Evolutionary conservation across 441 rosid species (phyloP), one percentile per base, ranked within the genome.

Genomic region (Melastoma candidum): DNA sequence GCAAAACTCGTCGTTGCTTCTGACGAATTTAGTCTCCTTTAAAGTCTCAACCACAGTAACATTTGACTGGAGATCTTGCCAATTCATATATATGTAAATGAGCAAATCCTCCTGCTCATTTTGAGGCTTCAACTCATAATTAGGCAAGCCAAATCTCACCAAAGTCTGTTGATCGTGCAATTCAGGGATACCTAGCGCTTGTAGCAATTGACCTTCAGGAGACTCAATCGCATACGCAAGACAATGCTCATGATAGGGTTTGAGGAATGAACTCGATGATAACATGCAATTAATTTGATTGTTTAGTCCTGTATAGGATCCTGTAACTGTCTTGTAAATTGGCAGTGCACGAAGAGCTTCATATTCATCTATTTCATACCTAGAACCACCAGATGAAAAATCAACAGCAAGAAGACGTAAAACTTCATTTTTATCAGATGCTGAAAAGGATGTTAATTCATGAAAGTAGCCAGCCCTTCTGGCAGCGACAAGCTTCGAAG

Each of bases 121-220:
- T 66, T 78, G 79, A 63, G 83, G 68, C 61, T 89, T 87, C 72
- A 72, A 68, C 74, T 87, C 95, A 64, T 81, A 93, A 53, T 67
- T 83, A 64, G 97, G 88, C 69, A 93, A 77, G 55, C 93, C 85
- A 74, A 89, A 89, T 78, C 85, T 87, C 61, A 72, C 85, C 72
- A 89, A 71, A 67, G 87, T 89, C 73, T 89, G 93, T 63, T 80
- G 93, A 76, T 89, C 85, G 60, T 74, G 76, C 79, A 87, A 79
- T 71, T 83, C 89, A 65, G 83, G 77, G 52, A 93, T 81, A 64
- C 97, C 95, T 58, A 93, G 96, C 63, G 97, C 93, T 58, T 65
- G 74, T 55, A 93, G 82, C 56, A 93, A 73, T 60, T 74, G 76
- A 68, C 67, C 76, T 63, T 87, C 89, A 59, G 71, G 66, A 55